Evolutionary conservation across 306 rosid genomes (phyloP).

Genomic region (Fragaria nilgerrensis): DNA sequence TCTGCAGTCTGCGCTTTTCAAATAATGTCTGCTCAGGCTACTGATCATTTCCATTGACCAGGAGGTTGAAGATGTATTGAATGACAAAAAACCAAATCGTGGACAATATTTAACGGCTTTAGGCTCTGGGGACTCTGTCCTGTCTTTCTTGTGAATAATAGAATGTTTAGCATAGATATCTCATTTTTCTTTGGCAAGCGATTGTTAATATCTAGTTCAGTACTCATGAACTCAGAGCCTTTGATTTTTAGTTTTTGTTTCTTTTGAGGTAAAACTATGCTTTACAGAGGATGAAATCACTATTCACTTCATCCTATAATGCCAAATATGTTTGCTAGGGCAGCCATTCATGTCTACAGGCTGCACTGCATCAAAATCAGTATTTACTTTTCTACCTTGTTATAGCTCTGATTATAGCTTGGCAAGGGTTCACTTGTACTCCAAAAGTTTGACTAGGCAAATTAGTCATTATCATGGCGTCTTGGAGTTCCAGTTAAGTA

Average conservation of each 20-base stretch:
- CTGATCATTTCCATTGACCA: neutral
- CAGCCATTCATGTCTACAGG: neutral
- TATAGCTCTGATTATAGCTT: neutral
- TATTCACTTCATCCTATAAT: neutral
- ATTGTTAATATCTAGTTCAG: neutral
- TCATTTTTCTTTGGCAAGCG: neutral
- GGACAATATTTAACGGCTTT: neutral
- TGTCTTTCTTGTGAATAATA: slow-evolving; percentile 2
- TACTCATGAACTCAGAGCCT: neutral
- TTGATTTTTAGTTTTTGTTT: neutral
- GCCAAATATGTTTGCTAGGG: neutral
- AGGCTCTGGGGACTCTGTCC: neutral
- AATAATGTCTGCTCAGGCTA: neutral
- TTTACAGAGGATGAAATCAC: neutral
- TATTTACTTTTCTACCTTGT: neutral
- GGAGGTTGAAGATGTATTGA: neutral
- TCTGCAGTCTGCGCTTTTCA: neutral
- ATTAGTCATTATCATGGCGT: neutral
- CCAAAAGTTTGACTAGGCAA: neutral
- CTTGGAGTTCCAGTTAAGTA: neutral
- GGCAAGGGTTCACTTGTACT: neutral
- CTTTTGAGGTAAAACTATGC: neutral
- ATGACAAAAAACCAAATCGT: neutral
- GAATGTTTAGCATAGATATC: neutral
- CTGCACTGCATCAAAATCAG: neutral